phyloP scores from a whole-genome alignment of 495 filamentous ascomycete genomes.

The Elaphomyces granulatus region DNA sequence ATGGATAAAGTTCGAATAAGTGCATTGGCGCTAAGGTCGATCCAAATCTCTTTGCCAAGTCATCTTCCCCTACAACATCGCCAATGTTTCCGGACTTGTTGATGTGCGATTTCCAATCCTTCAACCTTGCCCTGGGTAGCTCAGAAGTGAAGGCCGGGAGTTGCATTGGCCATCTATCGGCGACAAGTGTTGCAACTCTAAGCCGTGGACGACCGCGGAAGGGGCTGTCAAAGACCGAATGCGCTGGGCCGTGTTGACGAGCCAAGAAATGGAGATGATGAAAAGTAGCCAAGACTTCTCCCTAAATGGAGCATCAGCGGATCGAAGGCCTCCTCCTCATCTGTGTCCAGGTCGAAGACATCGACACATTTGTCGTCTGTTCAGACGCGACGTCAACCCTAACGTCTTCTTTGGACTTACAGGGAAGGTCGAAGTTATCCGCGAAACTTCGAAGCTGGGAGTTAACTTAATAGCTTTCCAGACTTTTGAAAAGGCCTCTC shows the following conservation, averaged over 20 bases:
- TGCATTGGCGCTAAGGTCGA: too few species aligned
- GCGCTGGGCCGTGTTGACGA: background rate
- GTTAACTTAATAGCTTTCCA: background rate
- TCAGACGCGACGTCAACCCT: background rate
- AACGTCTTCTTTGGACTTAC: background rate
- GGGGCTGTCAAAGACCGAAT: background rate
- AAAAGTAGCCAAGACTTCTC: background rate
- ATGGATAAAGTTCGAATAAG: too few species aligned
- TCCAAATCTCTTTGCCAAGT: too few species aligned
- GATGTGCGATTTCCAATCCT: too few species aligned
- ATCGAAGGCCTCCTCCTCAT: background rate
- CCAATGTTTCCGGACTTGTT: too few species aligned
- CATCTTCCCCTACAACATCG: too few species aligned
- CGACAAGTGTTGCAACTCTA: too few species aligned
- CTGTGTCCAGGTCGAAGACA: background rate
- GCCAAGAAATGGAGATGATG: background rate
- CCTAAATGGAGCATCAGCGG: background rate
- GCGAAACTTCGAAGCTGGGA: background rate
- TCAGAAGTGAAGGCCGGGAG: too few species aligned
- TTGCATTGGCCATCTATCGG: too few species aligned
- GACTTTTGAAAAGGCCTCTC: background rate
- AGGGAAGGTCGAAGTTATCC: background rate
- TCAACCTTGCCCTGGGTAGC: too few species aligned
- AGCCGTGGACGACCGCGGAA: background rate
- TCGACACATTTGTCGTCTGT: background rate